A percentile compares a stretch with the other conserved stretches of the same genome.
These are phyloP conservation scores for Cucumis melo DNA, from an alignment of 306 rosid genomes.

Conservation along the genomic window DNA sequence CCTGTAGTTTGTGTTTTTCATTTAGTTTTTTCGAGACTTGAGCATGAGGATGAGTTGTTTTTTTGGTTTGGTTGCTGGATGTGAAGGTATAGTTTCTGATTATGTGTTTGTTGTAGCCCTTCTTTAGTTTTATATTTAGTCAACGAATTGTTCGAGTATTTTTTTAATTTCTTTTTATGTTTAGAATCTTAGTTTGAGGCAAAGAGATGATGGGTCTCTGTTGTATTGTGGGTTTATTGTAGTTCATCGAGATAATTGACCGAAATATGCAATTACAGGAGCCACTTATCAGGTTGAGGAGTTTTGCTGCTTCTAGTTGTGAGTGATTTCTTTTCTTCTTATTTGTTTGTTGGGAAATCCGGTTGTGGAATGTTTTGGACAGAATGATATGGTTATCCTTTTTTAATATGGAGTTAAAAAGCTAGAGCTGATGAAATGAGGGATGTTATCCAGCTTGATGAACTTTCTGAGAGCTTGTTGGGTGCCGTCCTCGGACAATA, in stretches of 20 bases:
- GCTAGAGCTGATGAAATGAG: conserved; percentile 79
- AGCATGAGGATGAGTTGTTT: neutral
- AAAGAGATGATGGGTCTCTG: neutral
- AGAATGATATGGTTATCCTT: conserved; percentile 33
- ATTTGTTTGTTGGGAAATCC: neutral
- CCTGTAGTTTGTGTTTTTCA: neutral
- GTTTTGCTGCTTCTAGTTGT: neutral
- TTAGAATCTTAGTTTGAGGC: neutral
- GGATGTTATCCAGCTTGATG: conserved; percentile 89
- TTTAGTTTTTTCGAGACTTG: neutral
- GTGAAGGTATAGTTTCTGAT: neutral
- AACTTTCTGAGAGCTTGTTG: conserved; percentile 80
- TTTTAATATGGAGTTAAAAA: conserved; percentile 56
- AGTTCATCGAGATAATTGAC: neutral
- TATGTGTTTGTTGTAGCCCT: neutral
- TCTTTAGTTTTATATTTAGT: neutral
- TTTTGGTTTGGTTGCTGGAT: neutral
- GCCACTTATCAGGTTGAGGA: neutral
- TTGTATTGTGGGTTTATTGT: neutral
- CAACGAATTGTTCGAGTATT: neutral
- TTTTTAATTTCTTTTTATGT: neutral
- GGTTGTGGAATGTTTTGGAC: conserved; percentile 4
- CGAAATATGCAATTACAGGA: neutral
- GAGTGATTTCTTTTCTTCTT: neutral
- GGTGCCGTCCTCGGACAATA: conserved; percentile 39